Base-by-base conservation (phyloP, 257 asterid genomes). In the Solanum chiquidenum region DNA sequence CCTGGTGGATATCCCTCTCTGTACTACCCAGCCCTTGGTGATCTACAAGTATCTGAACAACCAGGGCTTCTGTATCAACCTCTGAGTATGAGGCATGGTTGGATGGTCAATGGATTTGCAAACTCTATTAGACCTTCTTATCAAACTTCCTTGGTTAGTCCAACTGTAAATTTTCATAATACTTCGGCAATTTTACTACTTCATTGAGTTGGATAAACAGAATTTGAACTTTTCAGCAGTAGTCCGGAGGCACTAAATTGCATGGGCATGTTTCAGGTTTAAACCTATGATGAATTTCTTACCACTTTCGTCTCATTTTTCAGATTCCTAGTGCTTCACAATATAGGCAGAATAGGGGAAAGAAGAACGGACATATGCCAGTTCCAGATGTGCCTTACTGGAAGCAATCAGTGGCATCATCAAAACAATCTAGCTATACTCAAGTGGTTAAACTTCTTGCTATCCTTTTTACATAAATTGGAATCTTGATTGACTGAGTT, bases 1-100 rank as follows among this genome's bases (percentile, higher is more conserved):
- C 92, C 94, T 25, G 94, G 94, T 34, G 95, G 95, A 93, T 95
- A 94, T 90, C 88, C 94, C 85, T 94, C 94, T 69, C 83, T 92
- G 64, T 95, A 94, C 88, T 95, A 94, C 73, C 92, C 94, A 11
- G 69, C 91, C 34, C 91, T 94, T 27, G 92, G 94, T 77, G 89
- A 92, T 87, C 92, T 92, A 87, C 94, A 86, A 85, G 86, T 92
- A 75, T 90, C 96, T 88, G 91, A 92, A 83, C 93, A 80, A 88
- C 93, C 95, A 33, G 92, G 92, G 34, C 55, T 92, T 49, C 89
- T 94, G 91, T 93, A 91, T 91, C 98, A 90, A 90, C 93, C 94
- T 42, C 82, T 92, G 49, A 93, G 92, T 74, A 88, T 92, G 75
- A 92, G 95, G 90, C 95, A 94, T n/a, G 91, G 91, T 76, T 96